These are phyloP conservation scores for Umbellularia californica DNA, from an alignment of 164 flowering plant genomes.

Conservation along the genomic window DNA sequence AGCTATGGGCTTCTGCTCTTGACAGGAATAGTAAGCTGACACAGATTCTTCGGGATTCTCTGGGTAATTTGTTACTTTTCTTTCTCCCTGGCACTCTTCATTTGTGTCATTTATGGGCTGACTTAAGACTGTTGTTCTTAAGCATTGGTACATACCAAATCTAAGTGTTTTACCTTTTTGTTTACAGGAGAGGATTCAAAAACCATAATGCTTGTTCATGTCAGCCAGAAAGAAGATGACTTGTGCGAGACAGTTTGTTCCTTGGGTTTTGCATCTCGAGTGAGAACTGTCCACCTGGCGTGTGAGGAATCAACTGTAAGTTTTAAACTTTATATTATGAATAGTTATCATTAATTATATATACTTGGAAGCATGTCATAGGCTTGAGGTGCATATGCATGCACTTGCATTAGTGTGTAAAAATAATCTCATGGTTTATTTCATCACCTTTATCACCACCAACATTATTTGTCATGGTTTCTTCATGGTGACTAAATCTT, in stretches of 20 bases:
- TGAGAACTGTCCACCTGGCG: conserved; percentile 43
- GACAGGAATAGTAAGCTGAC: conserved; percentile 83
- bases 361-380: background rate
- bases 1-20: conserved; percentile 1
- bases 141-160: background rate
- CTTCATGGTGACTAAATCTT: background rate
- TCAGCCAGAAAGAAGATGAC: conserved; percentile 69
- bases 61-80: conserved; percentile 36
- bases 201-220: conserved; percentile 65
- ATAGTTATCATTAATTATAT: background rate
- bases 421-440: no score
- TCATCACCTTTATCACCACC: no score
- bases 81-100: background rate
- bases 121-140: background rate
- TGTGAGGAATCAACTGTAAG: conserved; percentile 41
- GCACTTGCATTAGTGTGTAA: background rate
- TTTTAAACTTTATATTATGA: conserved; percentile 4
- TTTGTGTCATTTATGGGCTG: background rate
- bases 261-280: conserved; percentile 58
- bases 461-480: background rate
- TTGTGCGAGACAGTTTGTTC: conserved; percentile 63
- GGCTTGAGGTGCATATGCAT: background rate
- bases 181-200: conserved; percentile 61
- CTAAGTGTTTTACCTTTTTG: background rate
- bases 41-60: conserved; percentile 62